phyloP scores from a whole-genome alignment of 2,329 filamentous ascomycete genomes.

The Akanthomyces uredinophilus region DNA sequence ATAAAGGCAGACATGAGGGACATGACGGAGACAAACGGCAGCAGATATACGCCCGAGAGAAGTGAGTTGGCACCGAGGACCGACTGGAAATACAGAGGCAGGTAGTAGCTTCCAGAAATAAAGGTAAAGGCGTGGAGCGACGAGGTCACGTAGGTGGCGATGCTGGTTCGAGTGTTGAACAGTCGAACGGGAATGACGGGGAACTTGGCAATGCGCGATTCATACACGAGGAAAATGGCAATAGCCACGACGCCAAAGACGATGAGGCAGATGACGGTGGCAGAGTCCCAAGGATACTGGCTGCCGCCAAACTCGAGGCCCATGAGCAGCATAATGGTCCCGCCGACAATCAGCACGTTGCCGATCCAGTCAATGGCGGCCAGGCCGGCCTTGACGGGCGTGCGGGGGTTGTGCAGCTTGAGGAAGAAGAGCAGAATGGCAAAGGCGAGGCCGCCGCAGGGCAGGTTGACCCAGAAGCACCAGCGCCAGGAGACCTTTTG shows the following conservation, averaged over 20 bases:
- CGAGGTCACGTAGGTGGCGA: constrained; percentile 59
- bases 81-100: constrained; percentile 81
- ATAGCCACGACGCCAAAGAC: constrained; percentile 64
- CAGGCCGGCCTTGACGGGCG: constrained; percentile 56
- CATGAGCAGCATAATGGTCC: constrained; percentile 79
- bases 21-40: constrained; percentile 64
- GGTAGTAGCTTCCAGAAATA: constrained; percentile 72
- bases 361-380: constrained; percentile 58
- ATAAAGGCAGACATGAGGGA: constrained; percentile 56
- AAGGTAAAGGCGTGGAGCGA: constrained; percentile 74
- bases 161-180: constrained; percentile 61
- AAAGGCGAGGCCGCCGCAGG: constrained; percentile 42
- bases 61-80: constrained; percentile 64
- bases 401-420: constrained; percentile 63
- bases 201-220: constrained; percentile 67
- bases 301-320: constrained; percentile 82
- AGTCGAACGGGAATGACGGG: constrained; percentile 73
- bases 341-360: constrained; percentile 60
- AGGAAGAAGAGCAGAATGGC: constrained; percentile 55
- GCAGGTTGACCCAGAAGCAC: constrained; percentile 64
- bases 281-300: constrained; percentile 66
- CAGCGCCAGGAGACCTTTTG: constrained; percentile 61
- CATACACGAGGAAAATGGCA: constrained; percentile 64
- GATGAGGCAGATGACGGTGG: constrained; percentile 71
- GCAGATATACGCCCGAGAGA: constrained; percentile 66